phyloP scores from a whole-genome alignment of 2,329 filamentous ascomycete genomes.

The Bipolaris bicolor region DNA sequence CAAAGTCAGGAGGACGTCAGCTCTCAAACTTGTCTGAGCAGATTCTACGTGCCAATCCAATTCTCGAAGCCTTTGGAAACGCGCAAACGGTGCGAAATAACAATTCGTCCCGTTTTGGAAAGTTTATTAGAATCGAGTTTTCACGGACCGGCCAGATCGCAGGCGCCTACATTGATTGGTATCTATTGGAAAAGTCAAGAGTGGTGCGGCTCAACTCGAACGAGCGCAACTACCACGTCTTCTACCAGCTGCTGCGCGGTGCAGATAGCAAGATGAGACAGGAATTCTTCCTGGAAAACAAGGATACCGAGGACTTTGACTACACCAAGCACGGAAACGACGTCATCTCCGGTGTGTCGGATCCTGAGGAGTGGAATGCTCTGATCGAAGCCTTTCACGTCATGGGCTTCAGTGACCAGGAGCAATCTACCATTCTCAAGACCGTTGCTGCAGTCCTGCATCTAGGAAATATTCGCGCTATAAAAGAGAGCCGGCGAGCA shows the following conservation, averaged over 20 bases:
- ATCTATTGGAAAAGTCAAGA: constrained; percentile 95
- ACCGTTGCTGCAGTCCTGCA: constrained; percentile 92
- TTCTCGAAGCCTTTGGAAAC: constrained; percentile 96
- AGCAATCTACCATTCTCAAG: constrained; percentile 81
- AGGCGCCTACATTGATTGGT: constrained; percentile 98
- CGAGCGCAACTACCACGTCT: constrained; percentile 96
- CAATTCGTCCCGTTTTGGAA: constrained; percentile 97
- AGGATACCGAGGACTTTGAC: constrained; percentile 83
- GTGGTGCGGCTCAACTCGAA: constrained; percentile 86
- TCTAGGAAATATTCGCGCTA: constrained; percentile 86
- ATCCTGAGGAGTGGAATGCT: constrained; percentile 85
- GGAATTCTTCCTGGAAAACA: constrained; percentile 74
- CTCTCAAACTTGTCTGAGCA: constrained; percentile 93
- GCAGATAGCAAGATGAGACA: constrained; percentile 75
- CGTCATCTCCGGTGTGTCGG: constrained; percentile 86
- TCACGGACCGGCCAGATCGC: constrained; percentile 85
- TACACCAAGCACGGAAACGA: constrained; percentile 94
- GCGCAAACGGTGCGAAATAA: constrained; percentile 98
- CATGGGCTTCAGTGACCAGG: constrained; percentile 89
- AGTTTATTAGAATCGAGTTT: constrained; percentile 98
- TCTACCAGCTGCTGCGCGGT: constrained; percentile 92
- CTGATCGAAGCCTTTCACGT: constrained; percentile 91
- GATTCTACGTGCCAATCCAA: constrained; percentile 94
- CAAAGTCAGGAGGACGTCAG: constrained; percentile 65
- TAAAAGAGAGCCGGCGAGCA: constrained; percentile 86